A percentile compares a stretch with the other conserved stretches of the same genome.
Evolutionary conservation across 306 rosid species (phyloP).

Genomic region (Dryas drummondii): DNA sequence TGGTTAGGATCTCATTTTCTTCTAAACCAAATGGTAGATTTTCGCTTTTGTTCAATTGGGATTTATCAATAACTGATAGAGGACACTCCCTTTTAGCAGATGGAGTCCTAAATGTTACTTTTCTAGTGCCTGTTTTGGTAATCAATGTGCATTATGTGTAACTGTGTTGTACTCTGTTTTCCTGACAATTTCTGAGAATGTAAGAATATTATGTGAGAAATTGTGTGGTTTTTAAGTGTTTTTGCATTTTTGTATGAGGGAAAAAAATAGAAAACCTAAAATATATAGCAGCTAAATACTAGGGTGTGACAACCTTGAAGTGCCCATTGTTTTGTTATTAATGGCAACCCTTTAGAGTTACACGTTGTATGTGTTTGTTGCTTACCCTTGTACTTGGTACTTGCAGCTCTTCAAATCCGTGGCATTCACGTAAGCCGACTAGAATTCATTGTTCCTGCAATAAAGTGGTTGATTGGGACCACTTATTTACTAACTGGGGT

Average conservation of each 20-base stretch:
- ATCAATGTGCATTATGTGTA: not conserved
- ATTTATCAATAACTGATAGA: not conserved
- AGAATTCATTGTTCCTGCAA: conserved; percentile 36
- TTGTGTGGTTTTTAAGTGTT: not conserved
- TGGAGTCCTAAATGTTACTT: not conserved
- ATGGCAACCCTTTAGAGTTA: not conserved
- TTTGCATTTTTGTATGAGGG: not conserved
- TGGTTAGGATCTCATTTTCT: not conserved
- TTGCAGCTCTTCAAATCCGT: conserved; percentile 51
- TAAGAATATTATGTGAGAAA: not conserved
- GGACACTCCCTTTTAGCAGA: not conserved
- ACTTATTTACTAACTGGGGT: conserved; percentile 54
- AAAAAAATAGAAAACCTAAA: not conserved
- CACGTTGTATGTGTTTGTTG: not conserved
- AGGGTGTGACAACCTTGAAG: not conserved
- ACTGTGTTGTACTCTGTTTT: not conserved
- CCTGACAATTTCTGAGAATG: not conserved
- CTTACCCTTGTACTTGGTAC: conserved; percentile 26
- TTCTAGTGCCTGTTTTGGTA: not conserved
- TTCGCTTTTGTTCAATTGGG: not conserved
- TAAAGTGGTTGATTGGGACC: conserved; percentile 47
- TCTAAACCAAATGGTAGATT: not conserved
- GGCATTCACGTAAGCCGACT: conserved; percentile 29
- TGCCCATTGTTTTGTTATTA: not conserved
- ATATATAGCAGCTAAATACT: not conserved